Conservation (phyloP, 306 rosid species). For the Lathyrus sativus region DNA sequence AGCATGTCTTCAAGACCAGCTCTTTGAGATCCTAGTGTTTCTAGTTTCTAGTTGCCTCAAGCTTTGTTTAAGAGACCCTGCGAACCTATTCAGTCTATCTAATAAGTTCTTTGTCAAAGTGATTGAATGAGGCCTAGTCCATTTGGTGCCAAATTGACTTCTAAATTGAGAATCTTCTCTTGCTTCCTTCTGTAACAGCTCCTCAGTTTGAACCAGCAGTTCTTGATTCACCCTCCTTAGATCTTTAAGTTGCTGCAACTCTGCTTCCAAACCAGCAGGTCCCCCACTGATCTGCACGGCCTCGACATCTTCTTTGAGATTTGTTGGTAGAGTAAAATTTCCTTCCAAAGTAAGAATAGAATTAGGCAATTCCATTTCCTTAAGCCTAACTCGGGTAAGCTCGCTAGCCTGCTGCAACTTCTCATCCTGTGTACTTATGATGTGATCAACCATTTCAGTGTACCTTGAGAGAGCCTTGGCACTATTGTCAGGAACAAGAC, state of each 20-base stretch:
- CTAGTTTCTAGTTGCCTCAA: constrained; percentile 97
- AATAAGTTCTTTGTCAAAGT: constrained; percentile 93
- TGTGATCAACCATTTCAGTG: constrained; percentile 92
- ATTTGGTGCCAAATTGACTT: constrained; percentile 89
- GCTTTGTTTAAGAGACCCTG: constrained; percentile 94
- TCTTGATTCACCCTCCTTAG: constrained; percentile 94
- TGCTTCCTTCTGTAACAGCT: constrained; percentile 88
- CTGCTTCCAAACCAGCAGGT: constrained; percentile 90
- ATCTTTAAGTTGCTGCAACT: constrained; percentile 91
- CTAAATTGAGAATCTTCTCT: constrained; percentile 94
- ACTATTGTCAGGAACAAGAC: constrained; percentile 92
- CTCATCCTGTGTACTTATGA: constrained; percentile 92
- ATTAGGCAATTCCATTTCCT: constrained; percentile 98
- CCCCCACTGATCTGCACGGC: constrained; percentile 98
- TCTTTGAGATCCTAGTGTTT: constrained; percentile 95
- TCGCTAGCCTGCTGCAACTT: constrained; percentile 96
- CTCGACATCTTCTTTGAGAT: constrained; percentile 88
- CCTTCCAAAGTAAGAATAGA: constrained; percentile 97
- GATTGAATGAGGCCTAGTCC: constrained; percentile 98
- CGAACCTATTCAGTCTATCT: constrained; percentile 88
- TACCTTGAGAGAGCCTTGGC: constrained; percentile 95
- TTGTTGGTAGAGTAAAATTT: constrained; percentile 70
- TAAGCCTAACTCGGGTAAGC: constrained; percentile 89
- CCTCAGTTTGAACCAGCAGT: constrained; percentile 83
- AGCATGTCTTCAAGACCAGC: constrained; percentile 99